Base-by-base conservation (phyloP, 495 filamentous ascomycete species). In the Lindgomyces ingoldianus region DNA sequence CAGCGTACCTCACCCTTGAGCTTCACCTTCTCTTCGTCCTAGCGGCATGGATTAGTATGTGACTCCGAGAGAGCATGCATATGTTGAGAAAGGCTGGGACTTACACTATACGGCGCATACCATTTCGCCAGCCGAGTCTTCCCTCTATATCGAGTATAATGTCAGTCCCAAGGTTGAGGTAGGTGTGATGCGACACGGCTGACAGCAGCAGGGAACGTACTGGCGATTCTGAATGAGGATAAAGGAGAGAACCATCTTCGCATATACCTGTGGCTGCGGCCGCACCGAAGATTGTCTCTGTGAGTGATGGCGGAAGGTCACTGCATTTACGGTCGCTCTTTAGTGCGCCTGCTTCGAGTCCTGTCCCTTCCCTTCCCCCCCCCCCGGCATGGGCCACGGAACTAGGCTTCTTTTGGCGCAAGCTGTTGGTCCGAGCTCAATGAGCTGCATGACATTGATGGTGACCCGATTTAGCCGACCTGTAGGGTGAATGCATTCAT, bases 81-180 rank as follows among this genome's bases (percentile, higher is more conserved):
- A 12, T 9, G 10, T 4, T 44, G 16, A 36, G 11, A 21, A 22
- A 49, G 39, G 47, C 42, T 53, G 67, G 42, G 30, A 77, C 83
- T 76, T 73, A 86, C 84, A 79, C 85, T 93, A 83, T 97, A 97
- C 45, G 94, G 93, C 65, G 91, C 89, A 80, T 98, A 98, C 93
- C 93, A 98, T 81, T 98, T 98, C 57, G 94, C 94, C 56, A 98
- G 86, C 36, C 94, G 90, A 70, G 94, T 98, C 80, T 98, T 98
- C 77, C 94, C 94, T 84, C 94, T 97, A 76, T 57, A 47, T 10
- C 21, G 41, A 55, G 18, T 22, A 24, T 33, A 24, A 22, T 33
- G 48, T 21, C 29, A 53, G 45, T 39, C 33, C 25, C 53, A 30
- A 26, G 24, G 39, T 29, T 21, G 24, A 9, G 36, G 12, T 18